phyloP scores from a whole-genome alignment of 2,329 filamentous ascomycete species.

The Aschersonia sp. region DNA sequence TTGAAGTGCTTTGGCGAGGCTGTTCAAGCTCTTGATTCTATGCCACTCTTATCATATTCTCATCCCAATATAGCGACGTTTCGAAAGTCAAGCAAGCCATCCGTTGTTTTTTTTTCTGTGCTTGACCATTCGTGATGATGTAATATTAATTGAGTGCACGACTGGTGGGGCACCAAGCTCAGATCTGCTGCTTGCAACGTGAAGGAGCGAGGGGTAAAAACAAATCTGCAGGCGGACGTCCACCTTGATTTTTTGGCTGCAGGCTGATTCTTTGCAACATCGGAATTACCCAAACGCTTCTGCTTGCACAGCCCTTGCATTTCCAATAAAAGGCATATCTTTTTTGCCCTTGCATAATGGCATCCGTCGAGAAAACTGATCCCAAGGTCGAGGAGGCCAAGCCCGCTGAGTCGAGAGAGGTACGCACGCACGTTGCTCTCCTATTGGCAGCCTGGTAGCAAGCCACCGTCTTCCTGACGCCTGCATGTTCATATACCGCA shows the following conservation, averaged over 20 bases:
- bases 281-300: neutral
- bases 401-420: conserved; percentile 12
- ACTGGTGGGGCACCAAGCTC: neutral
- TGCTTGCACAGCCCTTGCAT: neutral
- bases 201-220: neutral
- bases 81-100: neutral
- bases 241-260: neutral
- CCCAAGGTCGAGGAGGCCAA: conserved; percentile 36
- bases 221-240: neutral
- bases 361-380: conserved; percentile 33
- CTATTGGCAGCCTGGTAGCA: neutral
- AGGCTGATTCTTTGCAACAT: neutral
- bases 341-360: conserved; percentile 22
- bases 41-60: too few species aligned
- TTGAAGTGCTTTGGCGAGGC: too few species aligned
- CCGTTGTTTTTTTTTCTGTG: neutral
- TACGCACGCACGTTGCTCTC: conserved; percentile 5
- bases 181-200: neutral
- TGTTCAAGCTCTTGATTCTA: too few species aligned
- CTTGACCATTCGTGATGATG: neutral
- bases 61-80: too few species aligned
- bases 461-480: neutral
- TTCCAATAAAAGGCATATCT: neutral
- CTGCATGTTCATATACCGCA: too few species aligned
- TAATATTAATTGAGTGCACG: too few species aligned